phyloP scores from a whole-genome alignment of 768 basidiomycete species.

The Collybia sp. region DNA sequence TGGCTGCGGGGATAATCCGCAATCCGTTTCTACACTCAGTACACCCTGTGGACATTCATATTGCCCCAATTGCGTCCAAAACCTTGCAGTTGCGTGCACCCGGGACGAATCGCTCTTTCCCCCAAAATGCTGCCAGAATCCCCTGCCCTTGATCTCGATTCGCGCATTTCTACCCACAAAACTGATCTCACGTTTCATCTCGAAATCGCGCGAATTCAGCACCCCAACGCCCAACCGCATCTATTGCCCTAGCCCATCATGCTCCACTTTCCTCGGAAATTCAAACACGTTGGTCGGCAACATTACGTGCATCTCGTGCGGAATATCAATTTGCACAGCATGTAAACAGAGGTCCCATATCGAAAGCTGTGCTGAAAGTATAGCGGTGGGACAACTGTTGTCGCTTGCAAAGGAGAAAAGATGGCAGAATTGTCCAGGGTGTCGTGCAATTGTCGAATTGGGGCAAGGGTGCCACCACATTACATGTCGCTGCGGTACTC shows the following conservation, averaged over 20 bases:
- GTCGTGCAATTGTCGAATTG: constrained; percentile 54
- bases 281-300: constrained; percentile 9
- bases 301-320: constrained; percentile 35
- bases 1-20: constrained; percentile 9
- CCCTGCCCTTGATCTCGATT: constrained; percentile 17
- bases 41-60: constrained; percentile 34
- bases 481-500: constrained; percentile 48
- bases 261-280: constrained; percentile 35
- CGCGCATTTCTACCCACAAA: constrained; percentile 2
- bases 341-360: constrained; percentile 48
- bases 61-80: constrained; percentile 26
- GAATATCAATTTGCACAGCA: constrained; percentile 31
- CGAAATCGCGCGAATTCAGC: constrained; percentile 9
- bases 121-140: constrained; percentile 31
- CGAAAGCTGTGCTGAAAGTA: constrained; percentile 35
- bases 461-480: constrained; percentile 60
- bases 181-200: constrained; percentile 2
- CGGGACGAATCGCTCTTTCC: constrained; percentile 38
- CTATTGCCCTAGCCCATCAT: constrained; percentile 4
- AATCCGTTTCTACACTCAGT: constrained; percentile 4
- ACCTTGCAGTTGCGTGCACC: constrained; percentile 27
- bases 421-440: constrained; percentile 66
- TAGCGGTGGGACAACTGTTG: constrained; percentile 33
- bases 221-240: constrained; percentile 3
- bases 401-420: constrained; percentile 37